Conservation (phyloP, 192 early-diverging fungal genomes). For the Entomortierella chlamydospora region DNA sequence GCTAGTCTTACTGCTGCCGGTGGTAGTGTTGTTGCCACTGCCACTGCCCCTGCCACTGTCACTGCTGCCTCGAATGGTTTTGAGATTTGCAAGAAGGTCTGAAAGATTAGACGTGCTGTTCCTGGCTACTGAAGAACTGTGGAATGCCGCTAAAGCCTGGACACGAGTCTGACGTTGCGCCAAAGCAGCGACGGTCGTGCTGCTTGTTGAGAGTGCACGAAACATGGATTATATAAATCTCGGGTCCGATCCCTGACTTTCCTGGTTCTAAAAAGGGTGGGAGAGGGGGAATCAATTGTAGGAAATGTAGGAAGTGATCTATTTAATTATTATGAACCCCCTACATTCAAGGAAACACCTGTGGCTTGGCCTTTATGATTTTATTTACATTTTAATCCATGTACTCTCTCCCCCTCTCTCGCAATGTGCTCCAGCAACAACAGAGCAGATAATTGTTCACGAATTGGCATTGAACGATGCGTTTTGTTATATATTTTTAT, state of each 20-base stretch:
- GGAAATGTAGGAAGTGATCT: too few species aligned
- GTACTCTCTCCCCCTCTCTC: too few species aligned
- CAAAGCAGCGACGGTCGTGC: not conserved
- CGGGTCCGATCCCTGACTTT: not conserved
- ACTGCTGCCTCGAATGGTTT: not conserved
- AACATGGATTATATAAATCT: constrained; percentile 15
- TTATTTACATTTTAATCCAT: too few species aligned
- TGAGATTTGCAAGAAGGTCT: not conserved
- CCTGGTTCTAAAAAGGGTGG: not conserved
- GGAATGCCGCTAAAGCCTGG: constrained; percentile 20
- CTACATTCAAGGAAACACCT: too few species aligned
- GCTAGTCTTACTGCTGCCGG: constrained; percentile 3
- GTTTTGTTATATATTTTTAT: not conserved
- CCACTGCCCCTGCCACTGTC: constrained; percentile 6
- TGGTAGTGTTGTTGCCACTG: constrained; percentile 11
- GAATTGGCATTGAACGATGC: not conserved
- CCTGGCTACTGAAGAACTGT: constrained; percentile 6
- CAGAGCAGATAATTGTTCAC: too few species aligned
- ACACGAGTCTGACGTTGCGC: constrained; percentile 28
- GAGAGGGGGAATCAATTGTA: too few species aligned
- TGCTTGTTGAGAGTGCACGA: constrained; percentile 25
- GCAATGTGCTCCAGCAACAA: too few species aligned
- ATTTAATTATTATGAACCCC: too few species aligned
- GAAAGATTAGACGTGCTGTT: not conserved
- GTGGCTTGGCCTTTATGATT: too few species aligned